phyloP scores from a whole-genome alignment of 2,329 filamentous ascomycete species.

The Colletotrichum sp. region DNA sequence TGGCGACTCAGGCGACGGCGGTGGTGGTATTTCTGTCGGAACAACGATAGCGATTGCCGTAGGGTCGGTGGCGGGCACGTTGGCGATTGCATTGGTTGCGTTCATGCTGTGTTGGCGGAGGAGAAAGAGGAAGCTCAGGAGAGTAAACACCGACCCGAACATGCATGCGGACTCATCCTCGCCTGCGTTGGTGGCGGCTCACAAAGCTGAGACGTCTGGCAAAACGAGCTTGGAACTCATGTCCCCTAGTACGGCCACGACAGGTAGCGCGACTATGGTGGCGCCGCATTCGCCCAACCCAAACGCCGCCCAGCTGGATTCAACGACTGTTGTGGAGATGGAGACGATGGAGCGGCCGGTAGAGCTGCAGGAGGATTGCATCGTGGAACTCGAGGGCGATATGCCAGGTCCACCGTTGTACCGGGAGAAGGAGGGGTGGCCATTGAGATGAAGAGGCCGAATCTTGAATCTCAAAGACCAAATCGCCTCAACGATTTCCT shows the following conservation, averaged over 20 bases:
- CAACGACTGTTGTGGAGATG: slow-evolving; percentile 11
- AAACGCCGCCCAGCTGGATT: slow-evolving; percentile 5
- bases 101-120: slow-evolving; percentile 4
- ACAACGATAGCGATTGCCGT: slow-evolving; percentile 11
- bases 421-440: slow-evolving; percentile 16
- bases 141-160: background rate
- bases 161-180: background rate
- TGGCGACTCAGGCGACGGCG: background rate
- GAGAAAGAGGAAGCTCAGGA: background rate
- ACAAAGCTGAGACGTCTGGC: background rate
- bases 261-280: background rate
- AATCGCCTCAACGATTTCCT: background rate
- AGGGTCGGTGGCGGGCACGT: slow-evolving; percentile 2
- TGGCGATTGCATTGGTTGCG: background rate
- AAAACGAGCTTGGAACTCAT: background rate
- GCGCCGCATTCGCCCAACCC: slow-evolving; percentile 1
- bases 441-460: background rate
- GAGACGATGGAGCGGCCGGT: slow-evolving; percentile 14
- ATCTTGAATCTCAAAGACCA: background rate
- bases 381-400: slow-evolving; percentile 14
- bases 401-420: slow-evolving; percentile 18
- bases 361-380: slow-evolving; percentile 5
- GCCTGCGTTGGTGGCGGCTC: background rate
- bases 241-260: slow-evolving; percentile 7
- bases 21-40: background rate